These are phyloP conservation scores for Blastocystis sp. DNA, from an alignment of 352 stramenopile genomes.

Conservation along the genomic window DNA sequence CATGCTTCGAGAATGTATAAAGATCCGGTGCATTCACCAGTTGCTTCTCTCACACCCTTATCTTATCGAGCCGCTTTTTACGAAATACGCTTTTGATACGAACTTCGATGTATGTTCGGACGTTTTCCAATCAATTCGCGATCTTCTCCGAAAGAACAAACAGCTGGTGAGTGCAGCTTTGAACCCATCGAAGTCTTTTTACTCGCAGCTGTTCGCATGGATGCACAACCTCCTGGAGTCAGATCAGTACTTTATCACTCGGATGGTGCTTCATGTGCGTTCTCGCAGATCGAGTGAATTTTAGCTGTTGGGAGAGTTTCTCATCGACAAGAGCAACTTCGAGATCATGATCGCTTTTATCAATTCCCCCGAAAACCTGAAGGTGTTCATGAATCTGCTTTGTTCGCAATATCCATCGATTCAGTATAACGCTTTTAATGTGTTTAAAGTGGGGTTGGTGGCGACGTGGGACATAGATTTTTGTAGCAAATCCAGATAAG, in stretches of 20 bases:
- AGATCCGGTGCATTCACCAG: conserved; percentile 50
- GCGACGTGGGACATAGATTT: background rate
- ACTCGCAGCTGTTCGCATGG: conserved; percentile 19
- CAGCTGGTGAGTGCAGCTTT: conserved; percentile 15
- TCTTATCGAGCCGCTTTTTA: conserved; percentile 56
- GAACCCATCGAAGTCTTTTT: background rate
- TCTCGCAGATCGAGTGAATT: background rate
- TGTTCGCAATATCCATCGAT: conserved; percentile 31
- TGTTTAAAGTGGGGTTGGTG: conserved; percentile 15
- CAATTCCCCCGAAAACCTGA: conserved; percentile 25
- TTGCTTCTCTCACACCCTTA: background rate
- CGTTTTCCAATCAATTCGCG: conserved; percentile 41
- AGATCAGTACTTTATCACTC: conserved; percentile 19
- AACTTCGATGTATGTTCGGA: conserved; percentile 62
- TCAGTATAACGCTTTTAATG: conserved; percentile 56
- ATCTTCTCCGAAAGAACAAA: conserved; percentile 49
- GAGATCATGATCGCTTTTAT: conserved; percentile 56
- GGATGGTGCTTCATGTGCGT: background rate
- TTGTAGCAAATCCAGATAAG: conserved; percentile 60
- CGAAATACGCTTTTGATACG: conserved; percentile 12
- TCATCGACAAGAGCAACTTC: conserved; percentile 62
- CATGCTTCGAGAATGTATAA: conserved; percentile 56
- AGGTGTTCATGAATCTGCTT: conserved; percentile 42
- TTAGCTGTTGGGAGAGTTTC: conserved; percentile 33
- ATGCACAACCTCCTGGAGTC: background rate